phyloP scores from a whole-genome alignment of 176 grass and related monocot genomes.

The Musa itinerans region DNA sequence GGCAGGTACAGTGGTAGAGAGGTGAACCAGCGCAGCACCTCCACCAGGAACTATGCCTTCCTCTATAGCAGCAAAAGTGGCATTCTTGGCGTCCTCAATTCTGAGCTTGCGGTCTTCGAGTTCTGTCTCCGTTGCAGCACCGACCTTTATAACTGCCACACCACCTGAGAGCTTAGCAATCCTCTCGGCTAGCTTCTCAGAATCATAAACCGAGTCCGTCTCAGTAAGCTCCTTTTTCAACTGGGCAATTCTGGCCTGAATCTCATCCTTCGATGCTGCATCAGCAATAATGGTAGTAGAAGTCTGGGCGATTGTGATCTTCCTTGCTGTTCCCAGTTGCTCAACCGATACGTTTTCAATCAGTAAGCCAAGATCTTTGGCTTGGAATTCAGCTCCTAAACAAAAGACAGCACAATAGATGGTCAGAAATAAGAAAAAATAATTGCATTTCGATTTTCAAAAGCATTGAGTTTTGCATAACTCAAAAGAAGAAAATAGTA shows the following conservation, averaged over 20 bases:
- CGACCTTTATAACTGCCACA: slow-evolving; percentile 90
- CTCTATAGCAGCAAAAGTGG: slow-evolving; percentile 87
- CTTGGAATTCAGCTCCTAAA: slow-evolving; percentile 87
- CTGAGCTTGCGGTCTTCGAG: slow-evolving; percentile 89
- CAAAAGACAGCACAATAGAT: background rate
- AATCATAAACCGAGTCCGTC: slow-evolving; percentile 73
- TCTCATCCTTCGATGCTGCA: slow-evolving; percentile 73
- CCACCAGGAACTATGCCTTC: slow-evolving; percentile 96
- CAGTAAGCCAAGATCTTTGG: slow-evolving; percentile 72
- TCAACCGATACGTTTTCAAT: slow-evolving; percentile 72
- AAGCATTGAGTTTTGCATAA: too few relatives aligned
- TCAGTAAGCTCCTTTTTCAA: slow-evolving; percentile 81
- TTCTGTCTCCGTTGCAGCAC: slow-evolving; percentile 78
- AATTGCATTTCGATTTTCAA: too few relatives aligned
- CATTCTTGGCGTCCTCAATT: slow-evolving; percentile 90
- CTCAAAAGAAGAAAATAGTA: too few relatives aligned
- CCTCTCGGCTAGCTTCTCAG: slow-evolving; percentile 88
- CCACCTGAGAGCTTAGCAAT: slow-evolving; percentile 89
- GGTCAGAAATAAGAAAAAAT: background rate
- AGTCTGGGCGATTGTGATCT: slow-evolving; percentile 54
- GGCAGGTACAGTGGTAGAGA: slow-evolving; percentile 53
- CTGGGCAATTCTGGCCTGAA: slow-evolving; percentile 73
- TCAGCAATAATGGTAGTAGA: slow-evolving; percentile 88
- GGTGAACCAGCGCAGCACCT: slow-evolving; percentile 74
- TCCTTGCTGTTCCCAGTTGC: slow-evolving; percentile 66